A percentile compares a stretch with the other conserved stretches of the same genome.
phyloP scores from a whole-genome alignment of 2,329 filamentous ascomycete species.

The Elsinoe ampelina region DNA sequence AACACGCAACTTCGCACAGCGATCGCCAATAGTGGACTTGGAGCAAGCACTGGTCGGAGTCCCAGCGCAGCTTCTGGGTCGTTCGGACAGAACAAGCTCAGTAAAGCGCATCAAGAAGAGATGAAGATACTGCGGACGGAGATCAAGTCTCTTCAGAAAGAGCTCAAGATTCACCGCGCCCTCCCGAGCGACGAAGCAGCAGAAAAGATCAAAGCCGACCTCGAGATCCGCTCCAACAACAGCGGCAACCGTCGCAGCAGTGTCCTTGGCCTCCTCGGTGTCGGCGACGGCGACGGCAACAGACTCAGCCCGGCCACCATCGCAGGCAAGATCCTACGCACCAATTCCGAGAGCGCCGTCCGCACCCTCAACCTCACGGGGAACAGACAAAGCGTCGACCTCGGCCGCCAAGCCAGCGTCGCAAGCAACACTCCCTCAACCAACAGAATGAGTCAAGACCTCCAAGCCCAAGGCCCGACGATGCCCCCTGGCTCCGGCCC shows the following conservation, averaged over 20 bases:
- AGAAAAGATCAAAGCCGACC: background rate
- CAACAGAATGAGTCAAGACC: conserved; percentile 13
- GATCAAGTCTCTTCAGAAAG: conserved; percentile 51
- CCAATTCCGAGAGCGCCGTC: conserved; percentile 44
- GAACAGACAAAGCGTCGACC: background rate
- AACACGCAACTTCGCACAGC: conserved; percentile 37
- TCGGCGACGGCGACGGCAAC: conserved; percentile 17
- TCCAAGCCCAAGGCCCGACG: background rate
- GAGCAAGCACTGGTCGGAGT: conserved; percentile 18
- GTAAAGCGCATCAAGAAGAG: conserved; percentile 36
- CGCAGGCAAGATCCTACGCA: conserved; percentile 45
- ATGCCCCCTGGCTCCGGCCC: conserved; percentile 19
- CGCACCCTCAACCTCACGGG: conserved; percentile 28
- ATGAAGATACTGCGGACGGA: conserved; percentile 50
- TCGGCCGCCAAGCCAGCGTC: conserved; percentile 18
- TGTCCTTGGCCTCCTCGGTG: conserved; percentile 2
- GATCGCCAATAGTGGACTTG: conserved; percentile 21
- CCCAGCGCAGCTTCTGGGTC: conserved; percentile 14
- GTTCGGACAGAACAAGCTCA: conserved; percentile 1
- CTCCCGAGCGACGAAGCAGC: conserved; percentile 23
- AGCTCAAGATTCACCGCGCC: conserved; percentile 55
- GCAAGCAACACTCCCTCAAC: conserved; percentile 25
- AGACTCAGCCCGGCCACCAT: conserved; percentile 32
- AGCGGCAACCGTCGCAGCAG: conserved; percentile 3
- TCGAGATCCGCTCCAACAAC: conserved; percentile 12